Evolutionary conservation across 73 alveolate species (phyloP).

Genomic region (Stentor coeruleus): DNA sequence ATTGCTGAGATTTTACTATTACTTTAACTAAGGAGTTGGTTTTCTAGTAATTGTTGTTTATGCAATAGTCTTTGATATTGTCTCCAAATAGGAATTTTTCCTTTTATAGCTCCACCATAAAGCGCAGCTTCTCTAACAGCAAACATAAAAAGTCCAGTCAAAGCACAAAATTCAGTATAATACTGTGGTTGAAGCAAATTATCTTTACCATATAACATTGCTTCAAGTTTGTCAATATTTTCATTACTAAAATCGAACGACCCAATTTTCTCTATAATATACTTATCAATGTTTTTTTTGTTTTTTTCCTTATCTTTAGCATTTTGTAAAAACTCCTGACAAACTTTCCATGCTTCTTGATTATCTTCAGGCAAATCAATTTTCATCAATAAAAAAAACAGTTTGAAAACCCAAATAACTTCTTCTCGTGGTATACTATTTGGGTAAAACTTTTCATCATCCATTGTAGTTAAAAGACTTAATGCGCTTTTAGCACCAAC

Average conservation of each 20-base stretch:
- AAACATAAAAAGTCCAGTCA: constrained; percentile 23
- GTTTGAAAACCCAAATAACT: constrained; percentile 6
- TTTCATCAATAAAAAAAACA: background rate
- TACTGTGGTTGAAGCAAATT: background rate
- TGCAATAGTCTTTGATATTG: constrained; percentile 17
- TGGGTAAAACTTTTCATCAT: constrained; percentile 10
- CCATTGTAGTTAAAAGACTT: constrained; percentile 18
- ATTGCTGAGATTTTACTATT: too few relatives aligned
- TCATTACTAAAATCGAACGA: background rate
- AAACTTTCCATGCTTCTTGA: background rate
- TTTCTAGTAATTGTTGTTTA: constrained; percentile 2
- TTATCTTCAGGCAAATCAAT: background rate
- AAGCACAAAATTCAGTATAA: constrained; percentile 15
- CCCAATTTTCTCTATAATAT: background rate
- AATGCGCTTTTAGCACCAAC: constrained; percentile 27
- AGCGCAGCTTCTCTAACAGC: constrained; percentile 22
- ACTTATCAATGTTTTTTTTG: background rate
- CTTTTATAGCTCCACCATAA: constrained; percentile 22
- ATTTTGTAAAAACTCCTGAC: background rate
- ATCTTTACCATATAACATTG: background rate
- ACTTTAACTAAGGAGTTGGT: background rate
- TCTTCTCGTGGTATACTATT: constrained; percentile 10
- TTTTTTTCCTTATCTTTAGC: constrained; percentile 25
- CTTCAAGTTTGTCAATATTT: constrained; percentile 14
- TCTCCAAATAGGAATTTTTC: constrained; percentile 18